A percentile compares a stretch with the other conserved stretches of the same genome.
Evolutionary conservation across 176 grass and related monocot species (phyloP).

Genomic region (Ananas comosus): DNA sequence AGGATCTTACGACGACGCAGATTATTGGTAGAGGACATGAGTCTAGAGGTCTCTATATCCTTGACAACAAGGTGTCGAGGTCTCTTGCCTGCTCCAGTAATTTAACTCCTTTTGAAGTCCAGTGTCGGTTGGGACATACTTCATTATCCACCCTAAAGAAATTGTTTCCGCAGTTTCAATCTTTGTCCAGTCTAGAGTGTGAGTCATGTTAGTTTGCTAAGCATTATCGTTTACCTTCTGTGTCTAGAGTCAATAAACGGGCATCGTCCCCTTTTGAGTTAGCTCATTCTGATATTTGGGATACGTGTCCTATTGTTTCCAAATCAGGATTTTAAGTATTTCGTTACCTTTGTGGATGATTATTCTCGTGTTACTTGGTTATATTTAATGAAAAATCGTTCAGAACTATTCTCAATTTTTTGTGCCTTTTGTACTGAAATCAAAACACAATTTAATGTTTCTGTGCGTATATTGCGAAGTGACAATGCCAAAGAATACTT

Average conservation of each 20-base stretch:
- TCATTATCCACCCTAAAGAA: neutral
- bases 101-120: neutral
- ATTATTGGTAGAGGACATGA: conserved; percentile 3
- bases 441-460: neutral
- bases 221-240: neutral
- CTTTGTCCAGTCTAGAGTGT: neutral
- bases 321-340: neutral
- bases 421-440: neutral
- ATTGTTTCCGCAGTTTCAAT: neutral
- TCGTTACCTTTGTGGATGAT: neutral
- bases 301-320: neutral
- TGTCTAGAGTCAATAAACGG: neutral
- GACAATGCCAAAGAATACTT: neutral
- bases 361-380: neutral
- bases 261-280: neutral
- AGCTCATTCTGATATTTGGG: neutral
- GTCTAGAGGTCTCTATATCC: neutral
- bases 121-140: neutral
- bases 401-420: too few species aligned
- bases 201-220: conserved; percentile 1
- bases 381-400: too few species aligned
- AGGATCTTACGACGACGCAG: conserved; percentile 1
- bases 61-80: neutral
- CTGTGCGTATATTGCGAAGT: neutral
- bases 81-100: neutral